Percentiles rank a stretch among this genome's conserved stretches.
Conservation (phyloP, 1,139 yeast species). For the Saccharomyces pastorianus region DNA sequence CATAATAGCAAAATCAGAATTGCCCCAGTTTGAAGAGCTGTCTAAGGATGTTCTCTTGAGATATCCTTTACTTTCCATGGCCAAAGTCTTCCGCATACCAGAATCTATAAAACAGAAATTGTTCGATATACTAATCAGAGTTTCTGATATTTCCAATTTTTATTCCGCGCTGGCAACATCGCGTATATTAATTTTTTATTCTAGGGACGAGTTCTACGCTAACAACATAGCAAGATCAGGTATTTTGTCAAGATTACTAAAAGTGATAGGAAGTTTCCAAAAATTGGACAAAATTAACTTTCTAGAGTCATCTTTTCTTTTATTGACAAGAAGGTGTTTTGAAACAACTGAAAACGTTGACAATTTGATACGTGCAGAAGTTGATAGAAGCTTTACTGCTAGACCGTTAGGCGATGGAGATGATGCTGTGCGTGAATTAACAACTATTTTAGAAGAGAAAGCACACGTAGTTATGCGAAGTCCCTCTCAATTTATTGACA, state of each 20-base stretch:
- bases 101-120: conserved; percentile 33
- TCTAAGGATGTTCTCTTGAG: conserved; percentile 23
- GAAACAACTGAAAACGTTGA: conserved; percentile 51
- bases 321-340: conserved; percentile 59
- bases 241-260: conserved; percentile 32
- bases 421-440: conserved; percentile 40
- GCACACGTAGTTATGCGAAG: conserved; percentile 52
- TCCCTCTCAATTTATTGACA: conserved; percentile 47
- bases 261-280: conserved; percentile 29
- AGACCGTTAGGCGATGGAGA: conserved; percentile 27
- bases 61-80: conserved; percentile 16
- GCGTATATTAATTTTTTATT: conserved; percentile 45
- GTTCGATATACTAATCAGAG: conserved; percentile 38
- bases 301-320: conserved; percentile 34
- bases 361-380: conserved; percentile 42
- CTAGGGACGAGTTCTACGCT: conserved; percentile 40
- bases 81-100: conserved; percentile 29
- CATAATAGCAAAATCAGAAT: conserved; percentile 38
- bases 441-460: conserved; percentile 46
- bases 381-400: conserved; percentile 36
- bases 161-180: conserved; percentile 45
- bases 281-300: conserved; percentile 29
- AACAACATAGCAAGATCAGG: conserved; percentile 39
- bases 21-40: conserved; percentile 34
- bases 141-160: conserved; percentile 37